Conservation (phyloP, 2,329 filamentous ascomycete genomes). For the Penicillium sp. region DNA sequence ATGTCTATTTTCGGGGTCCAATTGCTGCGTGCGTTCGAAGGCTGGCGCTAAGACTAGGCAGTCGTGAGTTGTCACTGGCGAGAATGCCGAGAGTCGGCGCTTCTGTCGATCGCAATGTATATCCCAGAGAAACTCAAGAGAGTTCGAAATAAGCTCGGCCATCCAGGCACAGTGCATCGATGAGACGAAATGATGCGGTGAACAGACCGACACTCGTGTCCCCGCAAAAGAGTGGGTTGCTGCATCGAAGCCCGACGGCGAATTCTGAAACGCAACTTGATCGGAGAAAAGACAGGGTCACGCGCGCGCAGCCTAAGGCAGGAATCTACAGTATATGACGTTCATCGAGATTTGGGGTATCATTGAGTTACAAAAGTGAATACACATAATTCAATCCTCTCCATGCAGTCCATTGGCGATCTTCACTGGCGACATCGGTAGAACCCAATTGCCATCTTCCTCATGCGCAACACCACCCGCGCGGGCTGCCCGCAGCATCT, state of each 20-base stretch:
- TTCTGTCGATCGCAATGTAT: conserved; percentile 25
- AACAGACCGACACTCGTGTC: background rate
- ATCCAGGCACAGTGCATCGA: conserved; percentile 10
- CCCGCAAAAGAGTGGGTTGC: background rate
- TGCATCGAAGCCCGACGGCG: background rate
- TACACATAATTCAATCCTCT: conserved; percentile 6
- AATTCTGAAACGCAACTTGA: background rate
- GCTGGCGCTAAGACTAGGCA: conserved; percentile 30
- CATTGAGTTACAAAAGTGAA: no score
- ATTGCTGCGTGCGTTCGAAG: conserved; percentile 12
- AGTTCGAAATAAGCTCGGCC: conserved; percentile 10
- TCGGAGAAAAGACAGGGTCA: conserved; percentile 1
- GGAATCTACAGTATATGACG: no score
- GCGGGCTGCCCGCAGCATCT: conserved; percentile 35
- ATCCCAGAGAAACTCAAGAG: conserved; percentile 1
- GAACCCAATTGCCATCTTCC: conserved; percentile 37
- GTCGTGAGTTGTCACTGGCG: conserved; percentile 23
- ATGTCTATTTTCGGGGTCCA: conserved; percentile 19
- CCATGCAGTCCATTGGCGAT: conserved; percentile 24
- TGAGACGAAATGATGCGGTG: background rate
- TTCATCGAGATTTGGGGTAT: conserved; percentile 6
- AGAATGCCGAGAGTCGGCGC: conserved; percentile 21
- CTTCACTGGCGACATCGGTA: conserved; percentile 32
- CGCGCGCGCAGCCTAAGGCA: background rate
- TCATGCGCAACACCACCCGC: conserved; percentile 41